These are phyloP conservation scores for Eremothecium cymbalariae DNA, from an alignment of 1,139 yeast species.

Conservation along the genomic window DNA sequence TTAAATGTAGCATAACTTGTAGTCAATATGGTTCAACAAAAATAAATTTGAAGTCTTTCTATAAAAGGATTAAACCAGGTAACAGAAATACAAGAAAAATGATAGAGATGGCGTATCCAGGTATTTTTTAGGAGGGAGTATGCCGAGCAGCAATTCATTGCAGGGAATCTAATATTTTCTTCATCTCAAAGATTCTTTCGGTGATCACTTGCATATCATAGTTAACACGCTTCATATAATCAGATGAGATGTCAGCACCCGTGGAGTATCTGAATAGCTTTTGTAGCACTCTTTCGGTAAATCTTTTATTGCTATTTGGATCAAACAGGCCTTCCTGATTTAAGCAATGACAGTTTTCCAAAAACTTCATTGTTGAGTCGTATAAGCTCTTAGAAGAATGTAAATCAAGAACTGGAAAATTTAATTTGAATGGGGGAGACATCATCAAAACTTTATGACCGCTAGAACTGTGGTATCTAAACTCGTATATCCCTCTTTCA, in stretches of 20 bases:
- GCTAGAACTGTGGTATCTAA: constrained; percentile 63
- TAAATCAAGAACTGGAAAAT: constrained; percentile 36
- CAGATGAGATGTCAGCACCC: constrained; percentile 32
- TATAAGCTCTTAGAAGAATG: constrained; percentile 28
- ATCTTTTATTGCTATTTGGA: constrained; percentile 19
- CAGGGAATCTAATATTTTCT: constrained; percentile 29
- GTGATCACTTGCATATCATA: constrained; percentile 29
- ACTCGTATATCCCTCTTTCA: constrained; percentile 69
- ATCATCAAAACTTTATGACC: constrained; percentile 64
- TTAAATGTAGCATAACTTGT: too few relatives aligned
- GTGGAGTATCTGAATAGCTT: constrained; percentile 28
- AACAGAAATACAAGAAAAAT: too few relatives aligned
- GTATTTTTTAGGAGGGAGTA: too few relatives aligned
- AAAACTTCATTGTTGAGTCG: constrained; percentile 16
- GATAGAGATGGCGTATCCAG: too few relatives aligned
- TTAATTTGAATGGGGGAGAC: constrained; percentile 65
- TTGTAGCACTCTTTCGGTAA: constrained; percentile 21
- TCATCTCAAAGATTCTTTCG: constrained; percentile 30
- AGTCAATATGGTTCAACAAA: too few relatives aligned
- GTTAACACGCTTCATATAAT: constrained; percentile 30
- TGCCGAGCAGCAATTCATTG: too few relatives aligned
- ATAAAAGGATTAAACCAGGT: too few relatives aligned
- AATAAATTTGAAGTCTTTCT: too few relatives aligned
- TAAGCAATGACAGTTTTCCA: constrained; percentile 20
- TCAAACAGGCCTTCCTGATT: constrained; percentile 15